Conservation (phyloP, 768 basidiomycete species). For the Mycena pura region DNA sequence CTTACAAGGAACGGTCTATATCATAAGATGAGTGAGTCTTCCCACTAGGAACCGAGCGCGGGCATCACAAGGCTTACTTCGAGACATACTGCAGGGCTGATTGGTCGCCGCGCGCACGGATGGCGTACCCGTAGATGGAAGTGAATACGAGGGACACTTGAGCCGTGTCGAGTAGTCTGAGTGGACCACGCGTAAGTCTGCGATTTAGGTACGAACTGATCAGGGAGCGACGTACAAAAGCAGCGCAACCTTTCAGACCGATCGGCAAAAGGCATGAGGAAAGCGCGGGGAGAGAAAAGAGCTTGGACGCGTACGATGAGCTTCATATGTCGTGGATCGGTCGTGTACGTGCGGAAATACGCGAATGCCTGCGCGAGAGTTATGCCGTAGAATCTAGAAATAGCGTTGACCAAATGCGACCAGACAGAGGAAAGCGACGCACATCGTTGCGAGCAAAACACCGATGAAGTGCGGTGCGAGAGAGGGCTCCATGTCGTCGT, state of each 20-base stretch:
- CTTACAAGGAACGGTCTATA: constrained; percentile 23
- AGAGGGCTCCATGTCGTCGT: not conserved
- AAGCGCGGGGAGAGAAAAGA: not conserved
- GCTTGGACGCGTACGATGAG: constrained; percentile 32
- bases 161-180: constrained; percentile 26
- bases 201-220: not conserved
- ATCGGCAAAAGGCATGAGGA: constrained; percentile 1
- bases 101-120: constrained; percentile 17
- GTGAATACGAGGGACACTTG: constrained; percentile 17
- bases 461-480: constrained; percentile 30
- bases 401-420: not conserved
- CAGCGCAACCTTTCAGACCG: constrained; percentile 23
- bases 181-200: not conserved
- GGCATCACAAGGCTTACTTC: not conserved
- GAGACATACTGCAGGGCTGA: constrained; percentile 22
- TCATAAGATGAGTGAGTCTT: not conserved
- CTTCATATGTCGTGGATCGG: constrained; percentile 38
- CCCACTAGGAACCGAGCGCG: not conserved
- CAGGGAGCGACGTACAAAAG: constrained; percentile 16
- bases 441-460: constrained; percentile 41
- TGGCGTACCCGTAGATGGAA: constrained; percentile 23
- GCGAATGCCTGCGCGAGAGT: constrained; percentile 42
- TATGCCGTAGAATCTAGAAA: constrained; percentile 40
- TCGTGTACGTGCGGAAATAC: constrained; percentile 39
- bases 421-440: constrained; percentile 3